Conservation (phyloP, 352 stramenopile species). For the Nothophytophthora sp. region DNA sequence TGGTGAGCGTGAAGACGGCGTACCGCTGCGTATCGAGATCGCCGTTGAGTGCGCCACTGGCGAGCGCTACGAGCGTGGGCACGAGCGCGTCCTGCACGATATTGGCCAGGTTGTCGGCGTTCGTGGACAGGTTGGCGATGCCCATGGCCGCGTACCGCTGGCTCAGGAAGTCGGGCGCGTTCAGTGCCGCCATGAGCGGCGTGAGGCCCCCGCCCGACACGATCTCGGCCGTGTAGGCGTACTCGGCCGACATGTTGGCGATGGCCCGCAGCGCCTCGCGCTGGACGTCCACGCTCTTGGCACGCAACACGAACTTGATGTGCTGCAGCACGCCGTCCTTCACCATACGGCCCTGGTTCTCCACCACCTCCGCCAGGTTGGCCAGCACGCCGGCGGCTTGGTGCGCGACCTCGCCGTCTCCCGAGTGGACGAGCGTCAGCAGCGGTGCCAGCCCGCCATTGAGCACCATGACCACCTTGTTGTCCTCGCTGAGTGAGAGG, state of each 20-base stretch:
- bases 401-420: constrained; percentile 91
- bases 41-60: constrained; percentile 69
- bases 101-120: constrained; percentile 89
- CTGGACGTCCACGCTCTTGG: constrained; percentile 93
- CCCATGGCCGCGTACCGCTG: constrained; percentile 96
- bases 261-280: constrained; percentile 93
- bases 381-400: constrained; percentile 91
- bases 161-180: constrained; percentile 90
- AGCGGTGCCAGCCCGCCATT: constrained; percentile 85
- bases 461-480: constrained; percentile 92
- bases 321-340: constrained; percentile 95
- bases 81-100: constrained; percentile 92
- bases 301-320: constrained; percentile 94
- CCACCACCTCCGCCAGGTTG: constrained; percentile 93
- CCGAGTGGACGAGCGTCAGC: constrained; percentile 87
- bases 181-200: constrained; percentile 89
- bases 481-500: constrained; percentile 91
- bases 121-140: constrained; percentile 95
- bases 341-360: constrained; percentile 96
- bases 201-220: constrained; percentile 89
- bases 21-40: constrained; percentile 94
- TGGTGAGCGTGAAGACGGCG: constrained; percentile 93
- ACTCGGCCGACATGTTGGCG: constrained; percentile 96
- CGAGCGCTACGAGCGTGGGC: constrained; percentile 86
- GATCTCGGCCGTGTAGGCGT: constrained; percentile 92